phyloP scores from a whole-genome alignment of 139 green algal genomes.

The Penium margaritaceum region DNA sequence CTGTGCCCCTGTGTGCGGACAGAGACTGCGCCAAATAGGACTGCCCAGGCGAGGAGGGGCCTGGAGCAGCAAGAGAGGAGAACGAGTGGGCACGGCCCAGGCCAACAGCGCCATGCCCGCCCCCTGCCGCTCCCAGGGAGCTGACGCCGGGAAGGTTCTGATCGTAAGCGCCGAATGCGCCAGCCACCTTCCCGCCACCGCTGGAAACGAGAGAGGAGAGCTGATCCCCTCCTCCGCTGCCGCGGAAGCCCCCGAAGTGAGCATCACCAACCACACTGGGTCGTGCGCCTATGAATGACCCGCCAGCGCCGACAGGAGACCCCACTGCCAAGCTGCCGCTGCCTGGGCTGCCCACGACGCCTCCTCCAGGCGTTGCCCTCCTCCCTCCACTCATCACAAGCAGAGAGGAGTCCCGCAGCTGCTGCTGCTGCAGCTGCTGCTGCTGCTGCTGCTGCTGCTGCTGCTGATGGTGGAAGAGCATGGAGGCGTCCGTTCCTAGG shows the following conservation, averaged over 20 bases:
- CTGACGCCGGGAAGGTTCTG: too few species aligned
- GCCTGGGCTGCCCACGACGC: background rate
- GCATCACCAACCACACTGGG: background rate
- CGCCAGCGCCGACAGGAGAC: too few species aligned
- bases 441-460: slow-evolving; percentile 1
- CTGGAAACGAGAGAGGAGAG: too few species aligned
- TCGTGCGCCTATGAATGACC: too few species aligned
- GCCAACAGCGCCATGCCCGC: background rate
- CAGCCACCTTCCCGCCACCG: too few species aligned
- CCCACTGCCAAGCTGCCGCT: too few species aligned
- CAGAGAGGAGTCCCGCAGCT: slow-evolving; percentile 46
- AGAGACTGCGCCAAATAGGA: background rate
- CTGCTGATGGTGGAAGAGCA: too few species aligned
- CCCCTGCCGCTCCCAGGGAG: slow-evolving; percentile 13
- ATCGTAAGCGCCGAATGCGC: too few species aligned
- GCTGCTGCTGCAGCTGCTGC: background rate
- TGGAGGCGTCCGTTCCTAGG: too few species aligned
- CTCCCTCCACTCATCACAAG: too few species aligned
- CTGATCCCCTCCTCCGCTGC: too few species aligned
- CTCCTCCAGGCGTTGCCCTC: too few species aligned
- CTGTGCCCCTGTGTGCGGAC: background rate
- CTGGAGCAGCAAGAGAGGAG: background rate
- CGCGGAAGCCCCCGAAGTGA: background rate
- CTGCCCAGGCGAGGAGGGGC: background rate
- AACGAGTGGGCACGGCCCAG: background rate